Percentiles rank a stretch among this genome's conserved stretches.
Evolutionary conservation across 78 protist genomes (phyloP).

Genomic region (Cavenderia fasciculata): DNA sequence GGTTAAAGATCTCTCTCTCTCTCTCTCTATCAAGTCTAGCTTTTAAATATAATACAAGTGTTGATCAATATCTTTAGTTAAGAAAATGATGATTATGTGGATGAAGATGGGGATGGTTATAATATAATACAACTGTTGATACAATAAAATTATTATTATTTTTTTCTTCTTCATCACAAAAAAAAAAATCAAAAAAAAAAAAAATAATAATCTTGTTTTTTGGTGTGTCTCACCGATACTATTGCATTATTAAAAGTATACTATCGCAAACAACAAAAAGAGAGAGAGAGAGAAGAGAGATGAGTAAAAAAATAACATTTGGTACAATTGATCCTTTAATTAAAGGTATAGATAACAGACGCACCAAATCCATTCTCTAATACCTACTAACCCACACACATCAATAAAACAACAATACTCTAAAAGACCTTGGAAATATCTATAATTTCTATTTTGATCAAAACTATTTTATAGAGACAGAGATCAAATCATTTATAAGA

Average conservation of each 20-base stretch:
- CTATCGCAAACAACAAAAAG: too few relatives aligned
- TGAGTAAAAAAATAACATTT: conserved; percentile 12
- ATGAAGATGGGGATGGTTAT: too few relatives aligned
- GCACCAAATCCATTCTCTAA: background rate
- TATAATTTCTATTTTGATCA: conserved; percentile 67
- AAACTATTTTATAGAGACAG: conserved; percentile 37
- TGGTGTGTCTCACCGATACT: too few relatives aligned
- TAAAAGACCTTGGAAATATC: conserved; percentile 32
- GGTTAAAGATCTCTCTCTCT: background rate
- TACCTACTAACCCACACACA: background rate
- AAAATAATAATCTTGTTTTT: too few relatives aligned
- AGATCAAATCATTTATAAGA: conserved; percentile 35
- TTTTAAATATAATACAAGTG: background rate
- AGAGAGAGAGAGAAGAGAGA: too few relatives aligned
- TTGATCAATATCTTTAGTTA: background rate
- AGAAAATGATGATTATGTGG: too few relatives aligned
- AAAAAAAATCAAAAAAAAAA: too few relatives aligned
- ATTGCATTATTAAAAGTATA: too few relatives aligned
- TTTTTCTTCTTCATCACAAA: background rate
- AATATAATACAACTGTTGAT: background rate
- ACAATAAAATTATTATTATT: background rate
- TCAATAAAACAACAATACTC: background rate
- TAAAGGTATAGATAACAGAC: background rate
- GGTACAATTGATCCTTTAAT: conserved; percentile 23
- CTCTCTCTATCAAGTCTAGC: background rate